These are phyloP conservation scores for Spiraea crenata DNA, from an alignment of 331 rosid species.

Conservation along the genomic window DNA sequence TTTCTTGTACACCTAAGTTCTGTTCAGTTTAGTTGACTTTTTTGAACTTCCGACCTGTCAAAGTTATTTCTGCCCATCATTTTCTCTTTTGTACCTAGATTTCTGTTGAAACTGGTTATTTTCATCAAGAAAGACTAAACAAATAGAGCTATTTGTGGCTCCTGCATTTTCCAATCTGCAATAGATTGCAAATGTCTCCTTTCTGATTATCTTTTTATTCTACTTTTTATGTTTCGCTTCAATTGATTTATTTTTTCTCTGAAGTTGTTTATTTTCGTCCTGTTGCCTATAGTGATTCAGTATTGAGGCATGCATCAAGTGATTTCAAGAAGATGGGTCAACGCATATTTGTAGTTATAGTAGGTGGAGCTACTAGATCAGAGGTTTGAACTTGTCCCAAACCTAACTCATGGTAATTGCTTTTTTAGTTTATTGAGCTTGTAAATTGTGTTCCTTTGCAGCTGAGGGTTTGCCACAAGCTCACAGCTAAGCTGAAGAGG, in stretches of 20 bases:
- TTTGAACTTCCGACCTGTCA: neutral
- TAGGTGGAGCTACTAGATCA: slow-evolving; percentile 96
- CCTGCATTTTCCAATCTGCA: neutral
- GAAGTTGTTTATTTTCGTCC: slow-evolving; percentile 5
- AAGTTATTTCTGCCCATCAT: neutral
- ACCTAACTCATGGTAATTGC: slow-evolving; percentile 2
- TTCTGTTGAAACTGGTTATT: neutral
- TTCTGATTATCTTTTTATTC: no score
- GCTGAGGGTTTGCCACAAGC: slow-evolving; percentile 98
- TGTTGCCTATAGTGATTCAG: slow-evolving; percentile 64
- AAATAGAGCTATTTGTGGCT: neutral
- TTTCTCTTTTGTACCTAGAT: neutral
- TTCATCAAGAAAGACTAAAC: neutral
- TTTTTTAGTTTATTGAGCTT: slow-evolving; percentile 7
- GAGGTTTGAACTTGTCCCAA: slow-evolving; percentile 52
- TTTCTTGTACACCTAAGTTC: neutral
- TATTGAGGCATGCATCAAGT: slow-evolving; percentile 79
- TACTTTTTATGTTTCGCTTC: neutral
- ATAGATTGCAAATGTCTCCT: neutral
- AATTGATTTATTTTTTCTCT: neutral
- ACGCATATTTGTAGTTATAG: slow-evolving; percentile 81
- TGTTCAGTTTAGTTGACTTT: neutral
- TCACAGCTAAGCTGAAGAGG: slow-evolving; percentile 73
- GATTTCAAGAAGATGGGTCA: slow-evolving; percentile 90
- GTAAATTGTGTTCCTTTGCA: slow-evolving; percentile 34